Evolutionary conservation across 129 eudicot species (phyloP), one percentile per base, ranked within the genome.

Genomic region (Helichrysum umbraculigerum): DNA sequence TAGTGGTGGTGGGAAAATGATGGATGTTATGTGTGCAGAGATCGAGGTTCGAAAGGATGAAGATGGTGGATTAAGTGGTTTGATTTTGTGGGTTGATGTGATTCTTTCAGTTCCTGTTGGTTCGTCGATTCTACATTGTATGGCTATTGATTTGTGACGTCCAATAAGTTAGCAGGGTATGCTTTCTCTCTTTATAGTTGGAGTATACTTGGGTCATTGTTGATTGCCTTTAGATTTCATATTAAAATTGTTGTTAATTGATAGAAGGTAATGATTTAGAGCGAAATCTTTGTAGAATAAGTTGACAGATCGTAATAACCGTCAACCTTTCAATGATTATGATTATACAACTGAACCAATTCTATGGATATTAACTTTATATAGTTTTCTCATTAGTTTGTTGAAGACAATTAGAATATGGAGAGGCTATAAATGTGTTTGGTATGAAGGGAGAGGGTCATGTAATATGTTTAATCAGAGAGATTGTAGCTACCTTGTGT

Each of bases 1-100:
- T n/a, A 52, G 72, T 51, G 63, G 70, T n/a, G 76, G 77, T 58
- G 87, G 86, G 85, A 88, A 81, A 68, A 89, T 75, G 19, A 80
- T 88, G 86, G 95, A 88, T 76, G 78, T 94, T 66, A 82, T 84
- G 89, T 88, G 96, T 81, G 98, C 98, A 0, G 93, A 82, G 88
- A 89, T 94, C 81, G 87, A 82, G 79, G 97, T 94, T 56, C 16
- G 56, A 77, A 94, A 81, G 87, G 97, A 91, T 75, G 84, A 60
- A 20, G 86, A 79, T 60, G 91, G 88, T 7, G 91, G 90, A 3
- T 84, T 94, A 66, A 82, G 84, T n/a, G 98, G 98, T 33, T 69
- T 21, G 6, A 76, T 94, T 62, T 80, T 87, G 88, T 88, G 97
- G 91, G 82, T 81, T 69, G 93, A 78, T 84, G 87, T 37, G 28